Base-by-base conservation (phyloP, 164 flowering plant species). In the Vitis rotundifolia region DNA sequence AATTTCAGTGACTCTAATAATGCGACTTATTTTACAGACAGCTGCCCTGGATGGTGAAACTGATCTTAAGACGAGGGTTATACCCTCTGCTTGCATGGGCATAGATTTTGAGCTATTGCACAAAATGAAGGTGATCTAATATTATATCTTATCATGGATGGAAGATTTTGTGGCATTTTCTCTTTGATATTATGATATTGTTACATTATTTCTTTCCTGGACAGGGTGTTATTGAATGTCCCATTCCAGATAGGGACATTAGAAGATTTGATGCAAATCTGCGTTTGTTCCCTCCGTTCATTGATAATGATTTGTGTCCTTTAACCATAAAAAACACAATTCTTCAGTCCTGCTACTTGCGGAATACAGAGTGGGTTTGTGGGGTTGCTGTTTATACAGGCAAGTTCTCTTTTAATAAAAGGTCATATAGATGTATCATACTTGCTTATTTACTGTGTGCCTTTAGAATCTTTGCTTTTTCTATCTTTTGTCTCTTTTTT, bases 361-460 rank as follows among this genome's bases (percentile, higher is more conserved):
- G 99, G 66, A 95, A 95, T 68, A 91, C 97, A 15, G 98, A 93
- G 66, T 95, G 99, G 99, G 98, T 91, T 63, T 95, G 99, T 83
- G 99, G 99, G 71, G 99, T 93, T 53, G 97, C 99, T 78, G 89
- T 91, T 13, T 95, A 95, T 76, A 93, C 99, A 78, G 99, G 99
- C 79, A 80, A 82, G 89, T 84, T 77, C 62, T 51, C 48, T 16
- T 31, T 29, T 71, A 26, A 44, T 58, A 11, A 49, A 37, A 37
- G 44, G 44, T 37, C 44, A 37, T 37, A 37, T 37, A 2, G 44
- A 37, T 37, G 44, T 37, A 37, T 37, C 44, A 37, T 5, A 37
- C 44, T 37, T 37, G 7, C 3, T 37, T 37, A 37, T 37, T 37
- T 37, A 37, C 44, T 37, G 7, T 37, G 5, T 37, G 44, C 44